phyloP scores from a whole-genome alignment of 352 stramenopile species.

The Globisporangium canariense region DNA sequence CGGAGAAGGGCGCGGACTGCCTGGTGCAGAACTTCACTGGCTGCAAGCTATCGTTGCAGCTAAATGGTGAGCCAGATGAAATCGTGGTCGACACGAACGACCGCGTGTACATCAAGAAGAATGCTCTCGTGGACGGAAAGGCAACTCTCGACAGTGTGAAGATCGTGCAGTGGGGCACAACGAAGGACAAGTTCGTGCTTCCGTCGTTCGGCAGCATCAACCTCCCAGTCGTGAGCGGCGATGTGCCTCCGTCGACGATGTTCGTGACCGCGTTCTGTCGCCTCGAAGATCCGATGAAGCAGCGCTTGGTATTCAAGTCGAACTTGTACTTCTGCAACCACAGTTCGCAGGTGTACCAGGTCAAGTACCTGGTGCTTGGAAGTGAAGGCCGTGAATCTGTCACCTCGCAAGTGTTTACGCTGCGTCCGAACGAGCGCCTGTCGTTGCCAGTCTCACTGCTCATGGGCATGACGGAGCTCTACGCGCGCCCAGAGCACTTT shows the following conservation, averaged over 20 bases:
- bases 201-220: constrained; percentile 64
- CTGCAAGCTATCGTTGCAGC: constrained; percentile 44
- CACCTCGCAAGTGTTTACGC: constrained; percentile 55
- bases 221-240: constrained; percentile 42
- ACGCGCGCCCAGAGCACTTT: constrained; percentile 58
- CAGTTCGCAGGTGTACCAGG: constrained; percentile 65
- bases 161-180: constrained; percentile 61
- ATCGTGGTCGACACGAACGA: constrained; percentile 44
- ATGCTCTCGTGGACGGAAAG: constrained; percentile 27
- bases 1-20: constrained; percentile 41
- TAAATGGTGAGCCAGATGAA: constrained; percentile 39
- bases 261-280: constrained; percentile 69
- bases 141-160: constrained; percentile 42
- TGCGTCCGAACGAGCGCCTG: constrained; percentile 63
- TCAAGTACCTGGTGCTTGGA: constrained; percentile 70
- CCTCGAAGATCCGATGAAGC: constrained; percentile 59
- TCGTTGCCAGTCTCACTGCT: constrained; percentile 60
- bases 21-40: constrained; percentile 74
- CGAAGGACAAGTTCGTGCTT: constrained; percentile 32
- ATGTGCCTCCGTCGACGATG: constrained; percentile 36
- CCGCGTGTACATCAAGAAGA: constrained; percentile 35
- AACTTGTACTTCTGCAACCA: constrained; percentile 83
- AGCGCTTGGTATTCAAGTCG: constrained; percentile 72
- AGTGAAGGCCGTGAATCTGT: constrained; percentile 40
- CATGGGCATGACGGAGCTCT: constrained; percentile 84